Evolutionary conservation across 2,329 filamentous ascomycete genomes (phyloP), one percentile per base, ranked within the genome.

Genomic region (Xylariales sp.): DNA sequence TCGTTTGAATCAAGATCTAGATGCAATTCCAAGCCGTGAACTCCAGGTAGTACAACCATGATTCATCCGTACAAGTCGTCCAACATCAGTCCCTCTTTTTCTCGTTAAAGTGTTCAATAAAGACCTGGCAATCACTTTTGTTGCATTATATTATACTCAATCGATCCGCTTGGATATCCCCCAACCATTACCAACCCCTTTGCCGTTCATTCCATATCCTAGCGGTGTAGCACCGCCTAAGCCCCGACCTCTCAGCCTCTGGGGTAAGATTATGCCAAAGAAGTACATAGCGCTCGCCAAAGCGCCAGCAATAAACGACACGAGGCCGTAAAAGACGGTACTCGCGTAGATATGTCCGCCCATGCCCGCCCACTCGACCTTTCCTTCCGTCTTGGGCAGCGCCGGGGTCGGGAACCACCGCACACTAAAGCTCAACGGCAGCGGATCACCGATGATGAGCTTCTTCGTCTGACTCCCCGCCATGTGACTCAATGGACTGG

Each of bases 371-470:
- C 80, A 83, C 61, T 81, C 77, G 5, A 83, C 76, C 46, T 67
- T 70, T 9, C 80, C 80, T 60, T 81, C 79, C n/a, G 72, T 78
- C 59, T 74, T 76, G 48, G 86, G 86, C 49, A 91, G 68, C 27
- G 74, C 70, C 1, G 86, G 83, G 18, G 78, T 85, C 1, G 85
- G 84, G 61, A 91, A 93, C 93, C 93, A 97, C 32, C 88, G 73
- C 11, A 97, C 83, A 29, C 80, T 85, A 55, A 97, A 86, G 32
- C 72, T 75, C 52, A 97, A 70, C 0, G 86, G 84, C 43, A 97
- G 63, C 4, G 85, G 78, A 62, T 97, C 90, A 10, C 91, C 90
- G 49, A 96, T 95, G 22, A 96, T 79, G 35, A 96, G 76, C 54
- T 82, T 82, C 73, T 68, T 74, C 33, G 66, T 70, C 55, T 71